phyloP scores from a whole-genome alignment of 2,329 filamentous ascomycete genomes.

The Fusarium verticillioides region DNA sequence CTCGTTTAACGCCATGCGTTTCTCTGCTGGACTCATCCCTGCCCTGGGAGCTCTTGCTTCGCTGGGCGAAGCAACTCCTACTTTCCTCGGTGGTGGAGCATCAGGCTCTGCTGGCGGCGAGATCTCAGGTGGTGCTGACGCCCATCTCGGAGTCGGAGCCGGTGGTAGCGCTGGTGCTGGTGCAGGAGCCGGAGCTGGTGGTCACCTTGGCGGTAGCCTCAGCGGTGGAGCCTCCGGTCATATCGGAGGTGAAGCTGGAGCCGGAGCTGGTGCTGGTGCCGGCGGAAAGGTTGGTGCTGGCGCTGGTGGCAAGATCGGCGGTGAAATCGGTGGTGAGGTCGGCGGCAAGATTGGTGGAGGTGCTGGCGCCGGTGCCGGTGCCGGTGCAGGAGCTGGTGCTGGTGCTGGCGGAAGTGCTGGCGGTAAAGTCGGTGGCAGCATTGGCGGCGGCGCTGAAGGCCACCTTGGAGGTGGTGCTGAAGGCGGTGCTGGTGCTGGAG shows the following conservation, averaged over 20 bases:
- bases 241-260: neutral
- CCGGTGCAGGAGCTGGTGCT: neutral
- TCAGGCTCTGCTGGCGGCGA: slow-evolving; percentile 9
- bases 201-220: neutral
- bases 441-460: neutral
- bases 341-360: neutral
- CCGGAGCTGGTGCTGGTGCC: neutral
- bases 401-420: neutral
- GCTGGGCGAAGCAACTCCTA: slow-evolving; percentile 33
- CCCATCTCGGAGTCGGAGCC: slow-evolving; percentile 10
- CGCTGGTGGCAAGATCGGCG: neutral
- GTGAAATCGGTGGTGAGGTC: neutral
- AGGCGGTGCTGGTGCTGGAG: neutral
- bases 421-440: neutral
- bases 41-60: slow-evolving; percentile 35
- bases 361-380: neutral
- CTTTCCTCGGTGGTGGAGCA: slow-evolving; percentile 16
- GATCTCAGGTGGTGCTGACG: slow-evolving; percentile 1
- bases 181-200: neutral
- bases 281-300: slow-evolving; percentile 4
- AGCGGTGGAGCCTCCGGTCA: neutral
- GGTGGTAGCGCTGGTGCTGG: neutral
- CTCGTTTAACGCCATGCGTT: slow-evolving; percentile 33
- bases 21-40: slow-evolving; percentile 27
- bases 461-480: slow-evolving; percentile 8